Evolutionary conservation across 2,329 filamentous ascomycete genomes (phyloP), one percentile per base, ranked within the genome.

Genomic region (Ascocoryne sarcoides): DNA sequence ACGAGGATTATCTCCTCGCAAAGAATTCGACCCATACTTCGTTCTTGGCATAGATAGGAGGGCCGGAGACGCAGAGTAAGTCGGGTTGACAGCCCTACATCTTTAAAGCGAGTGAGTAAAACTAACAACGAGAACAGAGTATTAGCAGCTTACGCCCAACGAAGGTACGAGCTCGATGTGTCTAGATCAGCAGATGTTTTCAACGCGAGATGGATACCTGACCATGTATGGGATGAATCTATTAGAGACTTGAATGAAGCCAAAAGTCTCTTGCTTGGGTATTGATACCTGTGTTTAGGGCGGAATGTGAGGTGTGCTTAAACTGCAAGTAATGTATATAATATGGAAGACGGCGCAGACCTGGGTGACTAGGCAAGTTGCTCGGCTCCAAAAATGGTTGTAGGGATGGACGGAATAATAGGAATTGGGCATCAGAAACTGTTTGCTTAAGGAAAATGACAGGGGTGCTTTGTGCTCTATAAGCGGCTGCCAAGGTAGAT

Each of bases 1-100:
- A 4, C 19, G 19, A n/a, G 17, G 4, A 36, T n/a, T n/a, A 36
- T 15, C 34, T 8, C n/a, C 36, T 52, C n/a, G 43, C 45, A 4
- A 32, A 15, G 4, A 15, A 10, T 4, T 32, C 30, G 51, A 53
- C 39, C 52, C 52, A 4, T 32, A 49, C 33, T 55, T 55, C 17
- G 49, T 53, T 2, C 39, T 54, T 8, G 49, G 50, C 5, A 36
- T 53, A 10, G 23, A 40, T 4, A 32, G 39, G 36, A 46, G 44
- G 17, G 48, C 47, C 26, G 20, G 36, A 5, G 40, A 50, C 19
- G 23, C 17, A 28, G 50, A 52, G 50, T 53, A 52, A 32, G 35
- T n/a, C n/a, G n/a, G n/a, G n/a, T n/a, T n/a, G n/a, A n/a, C n/a
- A n/a, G n/a, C n/a, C n/a, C n/a, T n/a, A n/a, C n/a, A n/a, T n/a